A percentile compares a stretch with the other conserved stretches of the same genome.
These are phyloP conservation scores for Theobroma grandiflorum DNA, from an alignment of 441 rosid species.

Conservation along the genomic window DNA sequence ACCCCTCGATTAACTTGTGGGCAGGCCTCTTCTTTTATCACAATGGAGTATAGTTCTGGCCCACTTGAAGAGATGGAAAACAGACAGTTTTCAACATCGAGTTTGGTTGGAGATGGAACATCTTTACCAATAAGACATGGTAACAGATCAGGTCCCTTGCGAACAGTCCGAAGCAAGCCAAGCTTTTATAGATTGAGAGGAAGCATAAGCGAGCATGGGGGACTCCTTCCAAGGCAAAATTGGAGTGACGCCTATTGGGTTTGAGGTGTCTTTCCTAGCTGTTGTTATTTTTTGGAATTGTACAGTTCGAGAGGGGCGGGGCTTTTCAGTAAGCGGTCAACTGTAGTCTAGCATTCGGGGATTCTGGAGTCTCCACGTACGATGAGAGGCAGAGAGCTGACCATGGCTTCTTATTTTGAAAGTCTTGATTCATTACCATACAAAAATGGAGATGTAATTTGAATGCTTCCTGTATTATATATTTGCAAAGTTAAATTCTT, in stretches of 20 bases:
- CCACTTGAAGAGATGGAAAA: slow-evolving; percentile 73
- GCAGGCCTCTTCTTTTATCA: slow-evolving; percentile 81
- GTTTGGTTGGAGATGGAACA: slow-evolving; percentile 53
- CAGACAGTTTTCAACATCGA: slow-evolving; percentile 67
- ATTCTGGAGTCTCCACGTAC: slow-evolving; percentile 21
- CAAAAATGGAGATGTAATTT: slow-evolving; percentile 44
- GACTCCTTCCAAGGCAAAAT: slow-evolving; percentile 53
- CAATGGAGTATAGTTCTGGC: slow-evolving; percentile 95
- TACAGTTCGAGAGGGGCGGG: slow-evolving; percentile 49
- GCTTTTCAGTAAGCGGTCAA: slow-evolving; percentile 26
- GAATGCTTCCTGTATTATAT: slow-evolving; percentile 35
- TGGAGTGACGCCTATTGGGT: slow-evolving; percentile 53
- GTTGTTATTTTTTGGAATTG: slow-evolving; percentile 40
- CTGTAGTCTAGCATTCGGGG: slow-evolving; percentile 36
- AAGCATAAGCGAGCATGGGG: slow-evolving; percentile 93
- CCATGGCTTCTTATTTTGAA: slow-evolving; percentile 44
- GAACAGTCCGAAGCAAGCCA: slow-evolving; percentile 72
- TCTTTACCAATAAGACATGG: slow-evolving; percentile 66
- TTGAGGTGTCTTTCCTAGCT: slow-evolving; percentile 32
- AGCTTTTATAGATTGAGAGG: slow-evolving; percentile 75
- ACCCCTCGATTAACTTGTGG: slow-evolving; percentile 80
- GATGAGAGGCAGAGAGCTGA: slow-evolving; percentile 19
- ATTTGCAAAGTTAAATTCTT: slow-evolving; percentile 20
- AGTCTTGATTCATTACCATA: slow-evolving; percentile 45
- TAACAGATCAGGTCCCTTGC: slow-evolving; percentile 89